Percentiles rank a stretch among this genome's conserved stretches.
These are phyloP conservation scores for Stygiomarasmius scandens DNA, from an alignment of 1,284 basidiomycete genomes.

Conservation along the genomic window DNA sequence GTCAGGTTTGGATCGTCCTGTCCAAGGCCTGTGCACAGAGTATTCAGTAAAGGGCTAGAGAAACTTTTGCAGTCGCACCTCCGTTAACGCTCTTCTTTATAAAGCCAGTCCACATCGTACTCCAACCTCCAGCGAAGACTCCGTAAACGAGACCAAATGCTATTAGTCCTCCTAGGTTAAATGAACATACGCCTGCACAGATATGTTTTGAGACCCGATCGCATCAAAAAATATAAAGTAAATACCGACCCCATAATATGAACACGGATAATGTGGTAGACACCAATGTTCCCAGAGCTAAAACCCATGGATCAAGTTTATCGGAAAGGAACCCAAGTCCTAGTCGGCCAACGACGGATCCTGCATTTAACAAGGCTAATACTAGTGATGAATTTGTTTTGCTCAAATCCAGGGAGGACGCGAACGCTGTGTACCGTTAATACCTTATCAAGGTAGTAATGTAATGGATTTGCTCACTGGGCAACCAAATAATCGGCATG, in stretches of 20 bases:
- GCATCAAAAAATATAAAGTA: neutral
- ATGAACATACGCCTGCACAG: slow-evolving; percentile 26
- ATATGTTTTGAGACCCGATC: neutral
- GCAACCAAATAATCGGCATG: slow-evolving; percentile 38
- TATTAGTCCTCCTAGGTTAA: slow-evolving; percentile 34
- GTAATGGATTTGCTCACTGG: slow-evolving; percentile 26
- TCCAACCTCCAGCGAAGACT: slow-evolving; percentile 38
- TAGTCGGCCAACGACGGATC: slow-evolving; percentile 35
- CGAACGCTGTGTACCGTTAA: slow-evolving; percentile 27
- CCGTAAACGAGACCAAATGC: slow-evolving; percentile 39
- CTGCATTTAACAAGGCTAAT: slow-evolving; percentile 30
- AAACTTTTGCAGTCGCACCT: too few species aligned
- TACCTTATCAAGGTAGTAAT: neutral
- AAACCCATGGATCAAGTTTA: slow-evolving; percentile 35
- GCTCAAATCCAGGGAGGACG: slow-evolving; percentile 29
- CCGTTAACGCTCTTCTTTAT: slow-evolving; percentile 18
- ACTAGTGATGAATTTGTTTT: slow-evolving; percentile 28
- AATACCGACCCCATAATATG: slow-evolving; percentile 37
- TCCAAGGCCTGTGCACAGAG: neutral
- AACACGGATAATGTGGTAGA: slow-evolving; percentile 35
- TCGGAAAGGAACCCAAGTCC: slow-evolving; percentile 39
- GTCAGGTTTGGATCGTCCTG: slow-evolving; percentile 35
- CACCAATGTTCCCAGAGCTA: slow-evolving; percentile 32
- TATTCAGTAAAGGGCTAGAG: too few species aligned
- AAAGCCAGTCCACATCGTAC: slow-evolving; percentile 37